These are phyloP conservation scores for Mycena alexandri DNA, from an alignment of 768 basidiomycete genomes.

Conservation along the genomic window DNA sequence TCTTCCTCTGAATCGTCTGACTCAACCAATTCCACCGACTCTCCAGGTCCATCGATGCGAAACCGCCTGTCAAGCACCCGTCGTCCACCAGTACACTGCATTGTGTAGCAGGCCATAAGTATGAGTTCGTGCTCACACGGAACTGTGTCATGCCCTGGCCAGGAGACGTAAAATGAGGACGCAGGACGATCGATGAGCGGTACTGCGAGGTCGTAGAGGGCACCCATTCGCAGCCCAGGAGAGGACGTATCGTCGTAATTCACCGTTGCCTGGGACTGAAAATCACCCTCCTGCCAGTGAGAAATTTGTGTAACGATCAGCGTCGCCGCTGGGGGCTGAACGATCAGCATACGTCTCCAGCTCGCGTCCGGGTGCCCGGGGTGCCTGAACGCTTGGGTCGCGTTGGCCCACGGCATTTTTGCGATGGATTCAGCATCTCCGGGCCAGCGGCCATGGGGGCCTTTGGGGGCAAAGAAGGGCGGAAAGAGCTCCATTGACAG, in stretches of 20 bases:
- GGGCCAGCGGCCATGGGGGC: background rate
- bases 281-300: background rate
- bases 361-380: background rate
- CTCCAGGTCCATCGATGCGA: too few species aligned
- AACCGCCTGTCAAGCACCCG: too few species aligned
- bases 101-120: background rate
- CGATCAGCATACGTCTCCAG: constrained; percentile 19
- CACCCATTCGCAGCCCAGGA: background rate
- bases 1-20: too few species aligned
- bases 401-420: constrained; percentile 2
- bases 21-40: too few species aligned
- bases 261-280: background rate
- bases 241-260: background rate
- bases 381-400: constrained; percentile 6
- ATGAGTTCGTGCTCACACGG: too few species aligned
- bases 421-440: background rate
- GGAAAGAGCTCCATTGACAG: too few species aligned
- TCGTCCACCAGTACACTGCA: background rate
- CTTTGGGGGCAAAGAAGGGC: too few species aligned
- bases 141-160: background rate
- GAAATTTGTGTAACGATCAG: background rate
- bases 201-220: background rate
- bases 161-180: background rate
- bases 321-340: constrained; percentile 2
- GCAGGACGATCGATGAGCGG: background rate